phyloP scores from a whole-genome alignment of 169 alveolate genomes.

The Plasmodium inui region DNA sequence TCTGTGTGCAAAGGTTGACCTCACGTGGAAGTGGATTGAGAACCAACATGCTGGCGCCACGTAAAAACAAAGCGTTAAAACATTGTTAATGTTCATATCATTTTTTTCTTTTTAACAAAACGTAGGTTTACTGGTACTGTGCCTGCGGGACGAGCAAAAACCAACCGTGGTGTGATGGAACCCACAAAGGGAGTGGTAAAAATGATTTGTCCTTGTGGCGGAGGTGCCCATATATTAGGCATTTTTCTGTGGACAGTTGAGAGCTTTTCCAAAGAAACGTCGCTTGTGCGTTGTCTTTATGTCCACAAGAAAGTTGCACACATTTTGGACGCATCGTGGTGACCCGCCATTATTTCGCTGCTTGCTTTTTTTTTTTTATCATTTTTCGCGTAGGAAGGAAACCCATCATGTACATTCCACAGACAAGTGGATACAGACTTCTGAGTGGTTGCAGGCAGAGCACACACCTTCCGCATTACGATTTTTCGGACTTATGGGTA shows the following conservation, averaged over 20 bases:
- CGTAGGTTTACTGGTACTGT: constrained; percentile 87
- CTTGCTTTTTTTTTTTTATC: background rate
- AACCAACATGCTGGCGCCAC: background rate
- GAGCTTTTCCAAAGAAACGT: background rate
- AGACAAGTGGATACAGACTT: constrained; percentile 82
- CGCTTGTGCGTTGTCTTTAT: background rate
- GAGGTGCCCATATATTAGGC: background rate
- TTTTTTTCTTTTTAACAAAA: constrained; percentile 14
- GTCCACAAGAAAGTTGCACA: background rate
- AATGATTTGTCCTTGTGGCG: background rate
- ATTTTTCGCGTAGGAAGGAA: constrained; percentile 79
- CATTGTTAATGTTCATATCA: background rate
- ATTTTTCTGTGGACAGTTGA: background rate
- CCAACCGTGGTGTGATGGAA: constrained; percentile 88
- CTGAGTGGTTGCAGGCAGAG: constrained; percentile 87
- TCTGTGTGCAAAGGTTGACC: background rate
- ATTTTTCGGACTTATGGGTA: constrained; percentile 87
- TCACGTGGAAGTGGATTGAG: background rate
- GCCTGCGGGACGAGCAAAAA: constrained; percentile 82
- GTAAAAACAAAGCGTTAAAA: background rate
- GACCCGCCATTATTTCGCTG: background rate
- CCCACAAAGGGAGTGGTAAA: constrained; percentile 84
- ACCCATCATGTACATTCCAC: constrained; percentile 88
- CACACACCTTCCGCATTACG: constrained; percentile 82
- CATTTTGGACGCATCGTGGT: background rate